A percentile compares a stretch with the other conserved stretches of the same genome.
Evolutionary conservation across 2,329 filamentous ascomycete species (phyloP).

Genomic region (Diaporthe sp.): DNA sequence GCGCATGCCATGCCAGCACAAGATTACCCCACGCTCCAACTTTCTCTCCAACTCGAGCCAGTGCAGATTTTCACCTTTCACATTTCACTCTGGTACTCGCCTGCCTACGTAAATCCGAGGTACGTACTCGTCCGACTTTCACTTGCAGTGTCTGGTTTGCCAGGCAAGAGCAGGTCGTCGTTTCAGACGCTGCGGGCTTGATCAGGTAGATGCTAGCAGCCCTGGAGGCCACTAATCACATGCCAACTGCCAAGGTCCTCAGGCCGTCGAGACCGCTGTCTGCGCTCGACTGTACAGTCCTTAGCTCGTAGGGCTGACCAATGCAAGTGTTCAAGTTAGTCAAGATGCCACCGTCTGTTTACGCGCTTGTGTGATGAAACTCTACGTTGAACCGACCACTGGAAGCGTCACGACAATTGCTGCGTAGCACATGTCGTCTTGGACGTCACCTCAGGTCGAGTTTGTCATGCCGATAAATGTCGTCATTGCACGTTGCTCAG

Average conservation of each 20-base stretch:
- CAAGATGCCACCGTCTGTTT: not conserved
- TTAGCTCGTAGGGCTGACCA: constrained; percentile 19
- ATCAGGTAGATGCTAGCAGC: not conserved
- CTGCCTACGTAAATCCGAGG: not conserved
- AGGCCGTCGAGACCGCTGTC: not conserved
- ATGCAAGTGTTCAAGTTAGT: not conserved
- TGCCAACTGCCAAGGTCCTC: not conserved
- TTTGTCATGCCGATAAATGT: not conserved
- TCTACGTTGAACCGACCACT: not conserved
- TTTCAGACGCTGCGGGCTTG: constrained; percentile 12
- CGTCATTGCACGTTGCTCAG: not conserved
- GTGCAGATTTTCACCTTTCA: constrained; percentile 3
- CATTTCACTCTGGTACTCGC: not conserved
- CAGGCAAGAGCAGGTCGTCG: not conserved
- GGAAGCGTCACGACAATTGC: not conserved
- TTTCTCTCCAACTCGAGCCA: constrained; percentile 22
- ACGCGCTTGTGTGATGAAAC: not conserved
- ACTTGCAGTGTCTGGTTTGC: not conserved
- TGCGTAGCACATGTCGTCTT: not conserved
- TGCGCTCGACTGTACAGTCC: not conserved
- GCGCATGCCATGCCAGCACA: constrained; percentile 13
- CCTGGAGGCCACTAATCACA: constrained; percentile 8
- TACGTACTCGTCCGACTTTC: constrained; percentile 1
- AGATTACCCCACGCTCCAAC: constrained; percentile 30
- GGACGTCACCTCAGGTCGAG: not conserved